A percentile compares a stretch with the other conserved stretches of the same genome.
Conservation (phyloP, 768 basidiomycete genomes). For the Amanita jacksonii region DNA sequence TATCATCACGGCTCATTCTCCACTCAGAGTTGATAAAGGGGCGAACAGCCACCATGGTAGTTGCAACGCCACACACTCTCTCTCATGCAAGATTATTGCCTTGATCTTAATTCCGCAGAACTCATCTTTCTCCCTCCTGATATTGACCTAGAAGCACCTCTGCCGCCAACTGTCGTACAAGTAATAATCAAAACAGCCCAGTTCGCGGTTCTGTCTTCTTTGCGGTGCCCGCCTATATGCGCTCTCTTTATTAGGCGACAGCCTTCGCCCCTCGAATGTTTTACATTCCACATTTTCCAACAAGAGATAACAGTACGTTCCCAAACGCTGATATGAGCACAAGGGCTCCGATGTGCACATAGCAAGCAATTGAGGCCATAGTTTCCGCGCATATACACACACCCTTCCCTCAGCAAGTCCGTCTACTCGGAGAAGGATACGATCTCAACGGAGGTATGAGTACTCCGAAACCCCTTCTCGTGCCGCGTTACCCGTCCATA, state of each 20-base stretch:
- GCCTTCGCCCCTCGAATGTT: conserved; percentile 5
- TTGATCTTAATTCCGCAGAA: conserved; percentile 4
- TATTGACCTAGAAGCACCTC: too few species aligned
- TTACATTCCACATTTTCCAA: conserved; percentile 3
- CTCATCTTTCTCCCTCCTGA: conserved; percentile 1
- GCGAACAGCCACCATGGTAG: too few species aligned
- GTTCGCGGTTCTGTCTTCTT: background rate
- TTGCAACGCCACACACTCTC: too few species aligned
- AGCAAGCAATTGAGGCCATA: conserved; percentile 2
- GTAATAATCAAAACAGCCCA: conserved; percentile 4
- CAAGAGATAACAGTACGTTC: conserved; percentile 5
- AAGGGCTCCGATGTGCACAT: background rate
- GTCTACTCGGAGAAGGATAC: conserved; percentile 1
- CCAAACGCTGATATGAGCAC: background rate
- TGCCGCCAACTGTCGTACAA: background rate
- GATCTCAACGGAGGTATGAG: conserved; percentile 5
- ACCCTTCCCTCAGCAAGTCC: background rate
- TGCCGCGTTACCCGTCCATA: too few species aligned
- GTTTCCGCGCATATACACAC: conserved; percentile 8
- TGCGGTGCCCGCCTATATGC: background rate
- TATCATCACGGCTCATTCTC: too few species aligned
- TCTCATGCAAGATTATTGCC: conserved; percentile 1
- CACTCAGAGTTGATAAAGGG: too few species aligned
- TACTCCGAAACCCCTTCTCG: background rate
- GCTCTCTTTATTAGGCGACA: background rate